Percentiles rank a stretch among this genome's conserved stretches.
These are phyloP conservation scores for Pelargonium exstipulatum DNA, from an alignment of 441 rosid species.

Conservation along the genomic window DNA sequence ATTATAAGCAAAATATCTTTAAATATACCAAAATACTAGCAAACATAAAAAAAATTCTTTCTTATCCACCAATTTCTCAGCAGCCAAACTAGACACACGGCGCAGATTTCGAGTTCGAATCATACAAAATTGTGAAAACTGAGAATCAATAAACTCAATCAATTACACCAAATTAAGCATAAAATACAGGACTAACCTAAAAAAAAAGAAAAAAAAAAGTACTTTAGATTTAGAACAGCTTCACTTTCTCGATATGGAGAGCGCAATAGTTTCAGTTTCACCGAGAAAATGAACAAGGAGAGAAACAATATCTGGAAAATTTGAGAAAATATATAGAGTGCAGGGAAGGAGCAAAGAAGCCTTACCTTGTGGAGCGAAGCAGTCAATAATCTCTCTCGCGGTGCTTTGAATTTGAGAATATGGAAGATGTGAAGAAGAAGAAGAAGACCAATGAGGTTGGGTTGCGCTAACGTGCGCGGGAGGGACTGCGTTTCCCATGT, in stretches of 20 bases:
- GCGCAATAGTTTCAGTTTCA: conserved; percentile 9
- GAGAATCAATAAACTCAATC: not conserved
- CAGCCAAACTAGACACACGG: conserved; percentile 1
- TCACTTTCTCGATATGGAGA: conserved; percentile 6
- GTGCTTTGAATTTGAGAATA: not conserved
- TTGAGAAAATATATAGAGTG: not conserved
- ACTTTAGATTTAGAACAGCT: not conserved
- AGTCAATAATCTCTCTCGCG: not conserved
- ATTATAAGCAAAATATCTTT: not conserved
- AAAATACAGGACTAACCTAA: not conserved
- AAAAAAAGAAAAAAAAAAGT: not conserved
- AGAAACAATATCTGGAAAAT: conserved; percentile 12
- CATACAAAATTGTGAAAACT: not conserved
- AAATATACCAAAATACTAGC: not conserved
- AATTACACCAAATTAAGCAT: not conserved
- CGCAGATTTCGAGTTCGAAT: not conserved
- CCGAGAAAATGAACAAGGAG: conserved; percentile 15
- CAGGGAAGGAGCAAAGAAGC: not conserved
- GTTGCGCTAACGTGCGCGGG: conserved; percentile 24
- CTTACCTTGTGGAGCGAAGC: conserved; percentile 15
- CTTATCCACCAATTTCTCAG: conserved; percentile 2
- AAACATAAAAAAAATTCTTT: not conserved
- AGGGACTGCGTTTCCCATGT: not conserved
- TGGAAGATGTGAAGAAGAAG: not conserved
- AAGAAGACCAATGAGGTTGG: not conserved